Evolutionary conservation across 768 basidiomycete species (phyloP).

Genomic region (Tricholoma saponaceum): DNA sequence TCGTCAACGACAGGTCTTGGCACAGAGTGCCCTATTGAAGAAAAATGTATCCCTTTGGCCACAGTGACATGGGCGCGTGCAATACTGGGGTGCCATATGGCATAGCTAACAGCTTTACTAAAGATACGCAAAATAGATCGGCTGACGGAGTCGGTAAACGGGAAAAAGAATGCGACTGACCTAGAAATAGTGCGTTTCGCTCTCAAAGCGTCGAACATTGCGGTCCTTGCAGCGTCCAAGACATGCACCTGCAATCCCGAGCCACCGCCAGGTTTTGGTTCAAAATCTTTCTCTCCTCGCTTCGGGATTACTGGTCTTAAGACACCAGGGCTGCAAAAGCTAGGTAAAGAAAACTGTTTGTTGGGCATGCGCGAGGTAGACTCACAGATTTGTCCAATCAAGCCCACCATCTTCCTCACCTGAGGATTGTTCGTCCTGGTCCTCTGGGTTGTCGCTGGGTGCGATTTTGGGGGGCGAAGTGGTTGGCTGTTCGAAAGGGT

Average conservation of each 20-base stretch:
- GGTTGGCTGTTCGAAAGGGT: constrained; percentile 21
- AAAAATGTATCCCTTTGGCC: constrained; percentile 81
- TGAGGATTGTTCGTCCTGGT: constrained; percentile 46
- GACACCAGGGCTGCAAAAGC: constrained; percentile 29
- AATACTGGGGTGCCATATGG: constrained; percentile 69
- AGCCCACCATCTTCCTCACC: constrained; percentile 70
- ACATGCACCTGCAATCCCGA: constrained; percentile 79
- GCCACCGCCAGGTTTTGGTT: constrained; percentile 65
- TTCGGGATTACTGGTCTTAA: constrained; percentile 81
- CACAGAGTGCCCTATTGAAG: constrained; percentile 76
- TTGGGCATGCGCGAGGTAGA: constrained; percentile 10
- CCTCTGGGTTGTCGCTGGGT: constrained; percentile 20
- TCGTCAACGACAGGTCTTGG: constrained; percentile 40
- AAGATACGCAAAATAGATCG: constrained; percentile 1
- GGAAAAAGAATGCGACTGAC: constrained; percentile 38
- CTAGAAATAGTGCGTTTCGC: constrained; percentile 72
- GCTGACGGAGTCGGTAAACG: background rate
- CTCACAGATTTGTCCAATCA: constrained; percentile 84
- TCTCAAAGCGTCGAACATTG: constrained; percentile 83
- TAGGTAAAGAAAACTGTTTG: constrained; percentile 8
- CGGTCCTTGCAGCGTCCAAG: constrained; percentile 72
- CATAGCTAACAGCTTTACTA: constrained; percentile 80
- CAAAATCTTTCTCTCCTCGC: constrained; percentile 97
- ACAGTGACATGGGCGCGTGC: constrained; percentile 63
- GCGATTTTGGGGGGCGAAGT: constrained; percentile 14